Base-by-base conservation (phyloP, 805 yeast species). In the Candida nanaspora region DNA sequence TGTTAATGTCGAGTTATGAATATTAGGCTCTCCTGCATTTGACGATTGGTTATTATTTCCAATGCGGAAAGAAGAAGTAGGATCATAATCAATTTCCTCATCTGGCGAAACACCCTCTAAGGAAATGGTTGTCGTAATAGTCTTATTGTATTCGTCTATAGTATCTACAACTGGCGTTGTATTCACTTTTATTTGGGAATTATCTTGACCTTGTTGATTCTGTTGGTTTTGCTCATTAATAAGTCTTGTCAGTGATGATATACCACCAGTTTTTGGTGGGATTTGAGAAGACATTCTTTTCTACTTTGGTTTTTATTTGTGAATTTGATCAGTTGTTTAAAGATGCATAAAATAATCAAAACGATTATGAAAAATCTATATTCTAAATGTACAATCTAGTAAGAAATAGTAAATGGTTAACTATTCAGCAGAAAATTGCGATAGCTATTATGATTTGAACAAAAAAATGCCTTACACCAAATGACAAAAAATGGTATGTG, bases 231-330 rank as follows among this genome's bases (percentile, higher is more conserved):
- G 61, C 41, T 57, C 63, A 32, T 60, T 53, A 40, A 63, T 59
- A 40, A 63, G 50, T 41, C 55, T 55, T 10, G 68, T 61, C 40
- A 63, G 51, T 16, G 65, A 57, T 8, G 65, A 59, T 34, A 61
- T 21, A 8, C 37, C 47, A 8, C 56, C 56, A 7, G 43, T 33
- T 29, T 47, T 46, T 23, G 39, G 48, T 14, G 33, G 5, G 4
- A 4, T 18, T 6, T 31, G 15, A 11, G 34, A 8, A 18, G 34
- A 31, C 34, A 23, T 23, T n/a, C n/a, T n/a, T n/a, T n/a, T n/a
- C n/a, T n/a, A n/a, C n/a, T n/a, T n/a, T n/a, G n/a, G n/a, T n/a
- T n/a, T n/a, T n/a, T n/a, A n/a, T n/a, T n/a, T n/a, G n/a, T n/a
- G n/a, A n/a, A n/a, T n/a, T n/a, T n/a, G n/a, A n/a, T n/a, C n/a